Base-by-base conservation (phyloP, 164 flowering plant genomes). In the Vitis amurensis region DNA sequence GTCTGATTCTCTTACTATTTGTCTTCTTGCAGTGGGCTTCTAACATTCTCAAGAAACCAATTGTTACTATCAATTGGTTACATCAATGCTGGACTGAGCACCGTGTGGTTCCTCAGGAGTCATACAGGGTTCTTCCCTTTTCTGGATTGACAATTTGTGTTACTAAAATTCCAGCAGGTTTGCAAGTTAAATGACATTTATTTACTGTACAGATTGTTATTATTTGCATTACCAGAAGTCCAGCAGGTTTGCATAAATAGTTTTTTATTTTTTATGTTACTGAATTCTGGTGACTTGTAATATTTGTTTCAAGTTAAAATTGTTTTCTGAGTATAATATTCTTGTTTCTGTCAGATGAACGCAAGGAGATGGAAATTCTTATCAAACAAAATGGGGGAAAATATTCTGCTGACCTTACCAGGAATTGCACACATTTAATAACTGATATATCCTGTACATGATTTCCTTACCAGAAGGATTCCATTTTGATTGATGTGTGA, bases 41-140 rank as follows among this genome's bases (percentile, higher is more conserved):
- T 66, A 86, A 84, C 68, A 61, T 61, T 73, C 85, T 83, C 9
- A 90, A 87, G 86, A 95, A 89, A 78, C 98, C 98, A 55, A 74
- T 90, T 74, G 94, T 95, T 61, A 83, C 93, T 37, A 68, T 78
- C 50, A 71, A 71, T 69, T 95, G 99, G 99, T 74, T 95, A 72
- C 52, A 81, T 67, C 94, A 91, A 62, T 95, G 99, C 80, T 90
- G 98, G 96, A 86, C 65, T 70, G 98, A 93, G 83, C 99, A 95
- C 67, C 98, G 97, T 61, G 76, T 88, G 74, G 98, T 93, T 64
- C 93, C 99, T 69, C 93, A 90, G 50, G 97, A 90, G 70, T 74
- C 91, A 56, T 87, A 80, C 76, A 81, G 78, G 74, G 88, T 93
- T 81, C 97, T 79, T 79, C 97, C 99, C 51, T 95, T 95, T 73